Conservation (phyloP, 2,329 filamentous ascomycete species). For the Moelleriella libera region DNA sequence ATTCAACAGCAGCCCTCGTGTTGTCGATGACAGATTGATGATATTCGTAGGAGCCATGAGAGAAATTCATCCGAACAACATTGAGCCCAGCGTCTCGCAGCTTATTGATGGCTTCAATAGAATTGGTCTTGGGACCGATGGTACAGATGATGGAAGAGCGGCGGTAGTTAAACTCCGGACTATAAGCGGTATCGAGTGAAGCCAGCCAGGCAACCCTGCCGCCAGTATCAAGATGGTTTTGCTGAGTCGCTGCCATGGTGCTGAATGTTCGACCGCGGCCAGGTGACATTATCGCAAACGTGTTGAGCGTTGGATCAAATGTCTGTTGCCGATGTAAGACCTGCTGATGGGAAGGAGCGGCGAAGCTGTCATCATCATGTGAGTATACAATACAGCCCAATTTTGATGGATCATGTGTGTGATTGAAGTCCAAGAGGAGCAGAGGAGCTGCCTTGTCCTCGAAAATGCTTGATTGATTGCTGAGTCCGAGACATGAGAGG, state of each 20-base stretch:
- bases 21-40: conserved; percentile 98
- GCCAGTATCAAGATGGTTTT: conserved; percentile 75
- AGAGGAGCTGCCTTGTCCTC: too few species aligned
- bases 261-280: conserved; percentile 19
- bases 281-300: conserved; percentile 16
- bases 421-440: too few species aligned
- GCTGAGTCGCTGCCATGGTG: conserved; percentile 49
- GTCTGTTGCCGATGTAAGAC: background rate
- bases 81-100: conserved; percentile 86
- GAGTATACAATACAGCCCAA: too few species aligned
- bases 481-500: background rate
- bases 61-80: conserved; percentile 99
- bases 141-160: conserved; percentile 98
- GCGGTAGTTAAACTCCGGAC: conserved; percentile 79
- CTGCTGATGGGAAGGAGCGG: background rate
- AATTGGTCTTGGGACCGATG: conserved; percentile 99
- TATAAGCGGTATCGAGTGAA: conserved; percentile 75
- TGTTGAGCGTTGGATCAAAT: background rate
- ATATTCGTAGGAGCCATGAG: conserved; percentile 69
- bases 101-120: conserved; percentile 88
- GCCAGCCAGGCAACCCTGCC: conserved; percentile 53
- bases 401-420: too few species aligned
- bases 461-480: too few species aligned
- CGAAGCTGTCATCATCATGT: too few species aligned
- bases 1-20: conserved; percentile 70